Conservation (phyloP, 306 rosid genomes). For the Abrus precatorius region DNA sequence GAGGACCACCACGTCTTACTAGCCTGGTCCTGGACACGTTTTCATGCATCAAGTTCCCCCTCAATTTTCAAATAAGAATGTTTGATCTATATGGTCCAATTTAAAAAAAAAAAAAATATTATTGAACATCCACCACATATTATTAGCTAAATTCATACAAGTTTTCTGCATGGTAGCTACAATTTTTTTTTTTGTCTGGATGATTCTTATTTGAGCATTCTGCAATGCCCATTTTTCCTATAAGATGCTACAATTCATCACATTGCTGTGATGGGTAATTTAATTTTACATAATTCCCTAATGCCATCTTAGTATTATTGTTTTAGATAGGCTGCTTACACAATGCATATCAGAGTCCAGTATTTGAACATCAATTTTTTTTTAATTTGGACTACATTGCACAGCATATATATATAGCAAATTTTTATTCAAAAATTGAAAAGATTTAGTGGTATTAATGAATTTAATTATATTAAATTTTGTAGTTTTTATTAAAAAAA, state of each 20-base stretch:
- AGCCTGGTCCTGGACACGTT: neutral
- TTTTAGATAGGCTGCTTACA: neutral
- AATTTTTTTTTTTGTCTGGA: neutral
- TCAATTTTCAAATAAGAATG: neutral
- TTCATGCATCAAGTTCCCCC: constrained; percentile 1
- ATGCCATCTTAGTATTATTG: neutral
- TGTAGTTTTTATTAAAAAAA: no score
- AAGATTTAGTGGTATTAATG: no score
- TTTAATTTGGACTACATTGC: no score
- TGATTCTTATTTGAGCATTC: constrained; percentile 8
- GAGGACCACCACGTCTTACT: constrained; percentile 2
- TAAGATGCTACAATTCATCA: constrained; percentile 8
- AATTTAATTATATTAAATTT: no score
- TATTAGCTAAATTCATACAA: neutral
- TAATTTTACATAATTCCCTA: neutral
- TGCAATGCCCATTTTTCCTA: constrained; percentile 14
- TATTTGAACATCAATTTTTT: no score
- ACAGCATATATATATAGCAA: no score
- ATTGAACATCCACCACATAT: neutral
- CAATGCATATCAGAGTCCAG: no score
- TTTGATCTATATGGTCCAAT: neutral
- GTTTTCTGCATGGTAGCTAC: neutral
- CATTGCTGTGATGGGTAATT: neutral
- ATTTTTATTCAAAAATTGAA: no score
- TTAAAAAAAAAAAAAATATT: neutral